phyloP scores from a whole-genome alignment of 2,329 filamentous ascomycete species.

The Ophiosphaerella narmari region DNA sequence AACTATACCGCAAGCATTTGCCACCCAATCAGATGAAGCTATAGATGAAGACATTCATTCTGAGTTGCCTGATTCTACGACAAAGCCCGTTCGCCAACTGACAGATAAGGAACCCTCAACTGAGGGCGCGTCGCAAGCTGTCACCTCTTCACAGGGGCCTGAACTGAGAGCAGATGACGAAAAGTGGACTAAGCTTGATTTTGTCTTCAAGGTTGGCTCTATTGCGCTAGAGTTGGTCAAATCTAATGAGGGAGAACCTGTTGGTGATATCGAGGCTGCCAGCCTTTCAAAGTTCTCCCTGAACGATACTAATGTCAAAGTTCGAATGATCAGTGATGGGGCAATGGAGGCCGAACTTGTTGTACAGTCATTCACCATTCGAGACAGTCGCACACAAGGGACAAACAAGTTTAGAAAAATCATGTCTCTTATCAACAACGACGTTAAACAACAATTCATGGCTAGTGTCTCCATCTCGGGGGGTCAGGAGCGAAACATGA shows the following conservation, averaged over 20 bases:
- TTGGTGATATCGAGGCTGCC: constrained; percentile 76
- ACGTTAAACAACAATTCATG: constrained; percentile 95
- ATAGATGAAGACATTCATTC: constrained; percentile 73
- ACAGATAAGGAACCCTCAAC: constrained; percentile 44
- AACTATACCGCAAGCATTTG: constrained; percentile 86
- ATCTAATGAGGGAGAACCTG: constrained; percentile 73
- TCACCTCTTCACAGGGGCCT: constrained; percentile 58
- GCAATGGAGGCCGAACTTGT: constrained; percentile 91
- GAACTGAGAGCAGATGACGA: constrained; percentile 71
- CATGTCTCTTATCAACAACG: constrained; percentile 95
- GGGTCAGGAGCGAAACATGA: constrained; percentile 77
- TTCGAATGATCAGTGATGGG: constrained; percentile 89
- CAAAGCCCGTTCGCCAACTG: constrained; percentile 54
- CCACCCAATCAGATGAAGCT: constrained; percentile 70
- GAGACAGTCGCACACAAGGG: constrained; percentile 85
- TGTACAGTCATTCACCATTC: constrained; percentile 92
- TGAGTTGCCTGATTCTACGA: constrained; percentile 66
- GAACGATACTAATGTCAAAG: constrained; percentile 88
- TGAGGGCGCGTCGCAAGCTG: constrained; percentile 52
- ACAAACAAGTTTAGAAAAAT: constrained; percentile 97
- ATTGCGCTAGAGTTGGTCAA: constrained; percentile 87
- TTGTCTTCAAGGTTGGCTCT: constrained; percentile 86
- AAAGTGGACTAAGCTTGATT: constrained; percentile 90
- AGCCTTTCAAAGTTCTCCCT: constrained; percentile 94
- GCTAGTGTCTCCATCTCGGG: constrained; percentile 92